phyloP scores from a whole-genome alignment of 495 filamentous ascomycete genomes.

The Eremomyces bilateralis region DNA sequence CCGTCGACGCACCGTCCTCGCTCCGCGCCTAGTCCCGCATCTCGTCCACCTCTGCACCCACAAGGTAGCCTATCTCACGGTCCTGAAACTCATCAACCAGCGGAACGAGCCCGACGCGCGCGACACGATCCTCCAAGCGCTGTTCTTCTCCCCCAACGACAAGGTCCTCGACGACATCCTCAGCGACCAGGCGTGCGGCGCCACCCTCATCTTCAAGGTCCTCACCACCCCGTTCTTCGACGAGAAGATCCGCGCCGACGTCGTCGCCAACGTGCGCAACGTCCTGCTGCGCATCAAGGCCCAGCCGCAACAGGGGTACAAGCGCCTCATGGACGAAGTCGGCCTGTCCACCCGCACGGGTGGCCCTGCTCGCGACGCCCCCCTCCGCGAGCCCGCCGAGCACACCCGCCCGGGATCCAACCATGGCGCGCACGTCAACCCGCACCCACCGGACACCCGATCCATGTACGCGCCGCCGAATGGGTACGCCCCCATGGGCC shows the following conservation, averaged over 20 bases:
- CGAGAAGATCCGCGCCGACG: constrained; percentile 66
- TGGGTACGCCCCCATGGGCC: constrained; percentile 14
- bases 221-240: constrained; percentile 96
- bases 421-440: constrained; percentile 19
- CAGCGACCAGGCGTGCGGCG: constrained; percentile 75
- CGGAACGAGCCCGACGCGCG: constrained; percentile 83
- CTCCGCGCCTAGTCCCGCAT: constrained; percentile 81
- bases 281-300: constrained; percentile 81
- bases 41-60: constrained; percentile 96
- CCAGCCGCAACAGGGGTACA: constrained; percentile 86
- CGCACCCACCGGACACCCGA: constrained; percentile 16
- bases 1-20: constrained; percentile 72
- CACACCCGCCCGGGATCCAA: constrained; percentile 31
- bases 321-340: constrained; percentile 95
- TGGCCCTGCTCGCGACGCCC: constrained; percentile 21
- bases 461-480: constrained; percentile 10
- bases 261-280: constrained; percentile 75
- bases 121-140: constrained; percentile 73
- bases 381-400: constrained; percentile 16
- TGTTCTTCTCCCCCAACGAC: constrained; percentile 87
- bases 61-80: constrained; percentile 94
- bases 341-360: constrained; percentile 48
- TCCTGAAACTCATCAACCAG: constrained; percentile 96
- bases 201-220: constrained; percentile 94
- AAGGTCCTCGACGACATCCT: constrained; percentile 77